phyloP scores from a whole-genome alignment of 371 early-diverging fungal species.

The Rhizomucor pusillus region DNA sequence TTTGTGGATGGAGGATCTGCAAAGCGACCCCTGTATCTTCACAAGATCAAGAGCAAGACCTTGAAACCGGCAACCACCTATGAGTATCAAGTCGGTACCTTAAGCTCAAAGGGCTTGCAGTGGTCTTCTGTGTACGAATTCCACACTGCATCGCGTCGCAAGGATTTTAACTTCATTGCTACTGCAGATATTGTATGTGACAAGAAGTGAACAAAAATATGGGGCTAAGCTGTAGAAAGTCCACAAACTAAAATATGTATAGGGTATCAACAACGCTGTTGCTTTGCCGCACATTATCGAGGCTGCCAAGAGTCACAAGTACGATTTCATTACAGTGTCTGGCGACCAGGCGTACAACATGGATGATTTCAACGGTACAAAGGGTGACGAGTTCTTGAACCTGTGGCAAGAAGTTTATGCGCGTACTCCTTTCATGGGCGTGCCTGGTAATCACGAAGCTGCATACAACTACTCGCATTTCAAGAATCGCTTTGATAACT shows the following conservation, averaged over 20 bases:
- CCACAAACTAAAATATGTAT: neutral
- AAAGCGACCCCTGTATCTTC: slow-evolving; percentile 19
- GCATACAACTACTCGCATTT: slow-evolving; percentile 46
- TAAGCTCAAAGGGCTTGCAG: neutral
- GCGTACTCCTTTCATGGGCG: slow-evolving; percentile 39
- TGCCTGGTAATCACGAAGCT: slow-evolving; percentile 43
- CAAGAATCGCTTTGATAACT: slow-evolving; percentile 29
- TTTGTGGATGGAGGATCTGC: slow-evolving; percentile 28
- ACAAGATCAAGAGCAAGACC: slow-evolving; percentile 18
- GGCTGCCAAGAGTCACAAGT: slow-evolving; percentile 30
- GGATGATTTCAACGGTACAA: slow-evolving; percentile 39
- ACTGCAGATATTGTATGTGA: slow-evolving; percentile 42
- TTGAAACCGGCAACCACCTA: slow-evolving; percentile 25
- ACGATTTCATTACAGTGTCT: slow-evolving; percentile 43
- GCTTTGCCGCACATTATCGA: slow-evolving; percentile 29
- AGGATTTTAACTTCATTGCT: slow-evolving; percentile 37
- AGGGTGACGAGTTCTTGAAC: slow-evolving; percentile 48
- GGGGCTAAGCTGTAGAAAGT: neutral
- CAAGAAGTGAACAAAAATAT: neutral
- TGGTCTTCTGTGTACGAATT: slow-evolving; percentile 37
- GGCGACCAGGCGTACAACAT: slow-evolving; percentile 45
- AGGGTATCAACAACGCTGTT: slow-evolving; percentile 47
- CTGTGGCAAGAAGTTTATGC: slow-evolving; percentile 37
- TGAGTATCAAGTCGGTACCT: slow-evolving; percentile 28
- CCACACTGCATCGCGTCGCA: slow-evolving; percentile 28